Evolutionary conservation across 169 alveolate genomes (phyloP).

Genomic region (Eimeria praecox): DNA sequence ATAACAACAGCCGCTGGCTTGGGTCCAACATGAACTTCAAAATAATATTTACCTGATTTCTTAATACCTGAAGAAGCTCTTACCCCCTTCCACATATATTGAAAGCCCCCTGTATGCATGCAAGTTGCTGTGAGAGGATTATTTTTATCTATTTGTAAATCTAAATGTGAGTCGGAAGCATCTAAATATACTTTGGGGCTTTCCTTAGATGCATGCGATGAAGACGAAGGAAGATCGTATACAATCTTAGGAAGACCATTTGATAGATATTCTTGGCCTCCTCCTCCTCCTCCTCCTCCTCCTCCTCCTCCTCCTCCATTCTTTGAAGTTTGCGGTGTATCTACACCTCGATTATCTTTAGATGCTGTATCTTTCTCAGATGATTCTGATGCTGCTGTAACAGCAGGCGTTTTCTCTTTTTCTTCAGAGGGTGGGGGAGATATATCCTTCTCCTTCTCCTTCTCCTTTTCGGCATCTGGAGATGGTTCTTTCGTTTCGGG

Average conservation of each 20-base stretch:
- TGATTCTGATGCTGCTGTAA: background rate
- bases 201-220: background rate
- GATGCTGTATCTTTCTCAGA: background rate
- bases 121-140: slow-evolving; percentile 36
- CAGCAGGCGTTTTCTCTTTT: background rate
- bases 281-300: background rate
- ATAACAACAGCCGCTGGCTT: slow-evolving; percentile 50
- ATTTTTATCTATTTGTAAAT: slow-evolving; percentile 13
- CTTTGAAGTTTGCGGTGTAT: background rate
- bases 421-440: background rate
- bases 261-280: background rate
- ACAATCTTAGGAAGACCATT: slow-evolving; percentile 19
- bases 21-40: slow-evolving; percentile 31
- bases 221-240: background rate
- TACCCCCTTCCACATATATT: slow-evolving; percentile 75
- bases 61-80: slow-evolving; percentile 28
- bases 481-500: background rate
- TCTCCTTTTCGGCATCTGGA: background rate
- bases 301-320: background rate
- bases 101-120: slow-evolving; percentile 73
- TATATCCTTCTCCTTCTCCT: too few species aligned
- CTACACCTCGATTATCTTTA: background rate
- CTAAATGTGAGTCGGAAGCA: slow-evolving; percentile 73
- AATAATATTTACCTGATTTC: slow-evolving; percentile 12
- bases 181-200: slow-evolving; percentile 21